phyloP scores from a whole-genome alignment of 768 basidiomycete species.

The Austroboletus eburneus region DNA sequence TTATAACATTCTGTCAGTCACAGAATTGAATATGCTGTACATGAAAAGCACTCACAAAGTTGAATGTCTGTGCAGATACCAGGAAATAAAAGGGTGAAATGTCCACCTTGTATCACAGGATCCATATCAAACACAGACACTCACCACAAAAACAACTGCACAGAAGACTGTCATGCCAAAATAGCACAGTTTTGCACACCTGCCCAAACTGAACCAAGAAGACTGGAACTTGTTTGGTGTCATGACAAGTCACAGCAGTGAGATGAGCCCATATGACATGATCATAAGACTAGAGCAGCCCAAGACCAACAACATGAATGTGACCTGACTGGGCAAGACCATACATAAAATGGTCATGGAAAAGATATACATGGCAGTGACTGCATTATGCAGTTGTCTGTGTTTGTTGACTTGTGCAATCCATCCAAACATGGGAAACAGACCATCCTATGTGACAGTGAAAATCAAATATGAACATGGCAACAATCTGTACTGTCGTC shows the following conservation, averaged over 20 bases:
- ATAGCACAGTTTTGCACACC: constrained; percentile 64
- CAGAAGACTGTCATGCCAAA: constrained; percentile 67
- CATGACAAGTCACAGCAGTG: constrained; percentile 65
- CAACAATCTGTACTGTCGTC: constrained; percentile 86
- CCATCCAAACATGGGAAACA: constrained; percentile 80
- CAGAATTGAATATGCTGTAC: not conserved
- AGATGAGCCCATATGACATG: constrained; percentile 82
- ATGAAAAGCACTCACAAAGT: constrained; percentile 58
- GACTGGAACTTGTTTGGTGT: constrained; percentile 72
- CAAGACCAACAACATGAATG: constrained; percentile 87
- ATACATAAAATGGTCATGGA: constrained; percentile 72
- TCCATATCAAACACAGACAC: constrained; percentile 33
- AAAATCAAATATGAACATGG: constrained; percentile 85
- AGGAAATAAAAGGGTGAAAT: constrained; percentile 89
- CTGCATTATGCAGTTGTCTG: constrained; percentile 79
- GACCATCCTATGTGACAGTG: constrained; percentile 89
- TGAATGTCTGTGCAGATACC: constrained; percentile 69
- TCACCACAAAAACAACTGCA: constrained; percentile 63
- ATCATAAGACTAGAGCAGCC: constrained; percentile 85
- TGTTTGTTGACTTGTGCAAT: constrained; percentile 66
- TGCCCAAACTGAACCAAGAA: constrained; percentile 71
- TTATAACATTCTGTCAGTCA: constrained; percentile 6
- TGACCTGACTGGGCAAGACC: constrained; percentile 85
- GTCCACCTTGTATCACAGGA: constrained; percentile 50
- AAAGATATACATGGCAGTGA: constrained; percentile 83